Conservation (phyloP, 352 stramenopile species). For the Phytophthora nicotianae region DNA sequence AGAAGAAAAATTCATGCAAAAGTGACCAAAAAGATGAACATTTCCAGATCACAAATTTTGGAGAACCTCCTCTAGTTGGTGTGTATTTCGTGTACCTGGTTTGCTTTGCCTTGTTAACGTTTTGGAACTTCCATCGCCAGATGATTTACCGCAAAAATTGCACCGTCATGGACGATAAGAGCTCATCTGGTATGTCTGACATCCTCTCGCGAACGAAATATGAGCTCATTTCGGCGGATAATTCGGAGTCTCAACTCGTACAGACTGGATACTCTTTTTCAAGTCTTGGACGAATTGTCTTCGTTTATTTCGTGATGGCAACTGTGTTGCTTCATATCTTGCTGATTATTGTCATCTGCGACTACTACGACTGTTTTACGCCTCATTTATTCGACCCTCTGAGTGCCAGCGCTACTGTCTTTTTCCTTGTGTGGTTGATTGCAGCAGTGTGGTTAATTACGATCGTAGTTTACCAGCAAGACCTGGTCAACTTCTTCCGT, state of each 20-base stretch:
- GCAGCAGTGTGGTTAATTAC: constrained; percentile 31
- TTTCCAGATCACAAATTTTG: constrained; percentile 37
- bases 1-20: constrained; percentile 15
- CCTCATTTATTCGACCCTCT: constrained; percentile 33
- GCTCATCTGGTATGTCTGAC: constrained; percentile 2
- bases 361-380: constrained; percentile 42
- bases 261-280: constrained; percentile 38
- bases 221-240: constrained; percentile 13
- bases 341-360: constrained; percentile 40
- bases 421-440: constrained; percentile 44
- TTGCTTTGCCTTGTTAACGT: constrained; percentile 20
- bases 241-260: constrained; percentile 4
- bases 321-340: constrained; percentile 31
- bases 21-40: constrained; percentile 1
- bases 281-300: constrained; percentile 18
- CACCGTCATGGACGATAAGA: constrained; percentile 8
- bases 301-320: constrained; percentile 29
- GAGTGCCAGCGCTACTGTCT: constrained; percentile 33
- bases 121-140: constrained; percentile 21
- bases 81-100: constrained; percentile 35
- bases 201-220: constrained; percentile 17
- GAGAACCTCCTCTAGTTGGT: constrained; percentile 15
- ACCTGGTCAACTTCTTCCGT: constrained; percentile 46
- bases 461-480: constrained; percentile 29
- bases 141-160: constrained; percentile 29